These are phyloP conservation scores for Termitomyces sp. DNA, from an alignment of 768 basidiomycete species.

Conservation along the genomic window DNA sequence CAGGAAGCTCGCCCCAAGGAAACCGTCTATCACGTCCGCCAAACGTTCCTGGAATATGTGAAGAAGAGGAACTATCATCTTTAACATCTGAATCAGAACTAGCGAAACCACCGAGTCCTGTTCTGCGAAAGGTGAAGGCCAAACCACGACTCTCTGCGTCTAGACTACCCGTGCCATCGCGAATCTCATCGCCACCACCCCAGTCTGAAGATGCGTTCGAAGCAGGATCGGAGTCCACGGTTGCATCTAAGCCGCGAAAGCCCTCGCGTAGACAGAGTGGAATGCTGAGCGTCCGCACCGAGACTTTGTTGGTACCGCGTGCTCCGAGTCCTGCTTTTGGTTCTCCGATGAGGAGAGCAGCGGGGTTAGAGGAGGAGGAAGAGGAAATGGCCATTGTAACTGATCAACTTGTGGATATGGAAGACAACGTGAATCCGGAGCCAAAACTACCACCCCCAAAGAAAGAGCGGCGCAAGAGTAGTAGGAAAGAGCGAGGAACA, in stretches of 20 bases:
- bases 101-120: slow-evolving; percentile 31
- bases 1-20: slow-evolving; percentile 36
- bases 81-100: slow-evolving; percentile 39
- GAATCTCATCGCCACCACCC: slow-evolving; percentile 33
- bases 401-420: slow-evolving; percentile 28
- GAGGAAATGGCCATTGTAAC: slow-evolving; percentile 37
- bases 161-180: slow-evolving; percentile 42
- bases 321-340: slow-evolving; percentile 67
- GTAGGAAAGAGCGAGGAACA: slow-evolving; percentile 31
- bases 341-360: slow-evolving; percentile 51
- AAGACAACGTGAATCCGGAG: slow-evolving; percentile 24
- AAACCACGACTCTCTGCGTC: slow-evolving; percentile 46
- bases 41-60: slow-evolving; percentile 58
- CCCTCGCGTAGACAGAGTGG: slow-evolving; percentile 46
- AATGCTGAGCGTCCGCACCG: slow-evolving; percentile 40
- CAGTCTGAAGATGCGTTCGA: slow-evolving; percentile 20
- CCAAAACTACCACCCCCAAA: slow-evolving; percentile 19
- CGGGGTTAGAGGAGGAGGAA: slow-evolving; percentile 53
- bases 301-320: slow-evolving; percentile 39
- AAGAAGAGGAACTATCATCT: slow-evolving; percentile 55
- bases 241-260: slow-evolving; percentile 29
- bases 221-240: slow-evolving; percentile 17
- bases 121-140: slow-evolving; percentile 35
- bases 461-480: slow-evolving; percentile 46
- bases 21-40: slow-evolving; percentile 61